Base-by-base conservation (phyloP, 2,329 filamentous ascomycete species). In the Diaporthe destruens region DNA sequence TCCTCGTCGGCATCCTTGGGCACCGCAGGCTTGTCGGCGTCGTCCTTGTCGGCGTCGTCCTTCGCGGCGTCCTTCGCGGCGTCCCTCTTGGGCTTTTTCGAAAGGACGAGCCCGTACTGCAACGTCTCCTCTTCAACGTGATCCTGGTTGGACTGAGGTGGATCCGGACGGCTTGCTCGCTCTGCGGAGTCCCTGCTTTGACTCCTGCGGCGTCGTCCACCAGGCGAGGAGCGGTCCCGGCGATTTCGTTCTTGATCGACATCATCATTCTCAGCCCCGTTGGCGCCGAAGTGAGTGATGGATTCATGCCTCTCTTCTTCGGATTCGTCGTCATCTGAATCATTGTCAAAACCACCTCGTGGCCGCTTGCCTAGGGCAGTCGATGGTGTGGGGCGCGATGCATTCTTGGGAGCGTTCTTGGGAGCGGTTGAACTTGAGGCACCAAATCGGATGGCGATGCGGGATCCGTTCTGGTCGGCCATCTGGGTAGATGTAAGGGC, bases 371-470 rank as follows among this genome's bases (percentile, higher is more conserved):
- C 87, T 18, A 89, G 79, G 5, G 81, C 77, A 5, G 86, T 85
- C 0, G 84, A 78, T 4, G 84, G 84, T 20, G 80, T 78, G 11
- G 80, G 76, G 20, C 80, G 81, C 25, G 77, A 74, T 34, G 77
- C 73, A 14, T 49, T 67, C 49, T 80, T 81, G 72, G 76, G 78
- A 23, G 76, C 51, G 23, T 51, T 66, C 34, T 77, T 79, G 34
- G 78, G 54, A 54, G 63, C 59, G 32, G 20, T 78, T 12, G 80
- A 78, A 23, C 78, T 74, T 12, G 76, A 59, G 8, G 80, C 75
- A 47, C 85, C 83, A 51, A 88, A 83, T 71, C 85, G 87, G 59
- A 88, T 88, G 74, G 86, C 85, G 77, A 88, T 87, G 34, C 85
- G 82, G 16, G 81, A 75, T 55, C 80, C 80, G 70, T 77, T 79